phyloP scores from a whole-genome alignment of 2,329 filamentous ascomycete genomes.

The Nemania sp. region DNA sequence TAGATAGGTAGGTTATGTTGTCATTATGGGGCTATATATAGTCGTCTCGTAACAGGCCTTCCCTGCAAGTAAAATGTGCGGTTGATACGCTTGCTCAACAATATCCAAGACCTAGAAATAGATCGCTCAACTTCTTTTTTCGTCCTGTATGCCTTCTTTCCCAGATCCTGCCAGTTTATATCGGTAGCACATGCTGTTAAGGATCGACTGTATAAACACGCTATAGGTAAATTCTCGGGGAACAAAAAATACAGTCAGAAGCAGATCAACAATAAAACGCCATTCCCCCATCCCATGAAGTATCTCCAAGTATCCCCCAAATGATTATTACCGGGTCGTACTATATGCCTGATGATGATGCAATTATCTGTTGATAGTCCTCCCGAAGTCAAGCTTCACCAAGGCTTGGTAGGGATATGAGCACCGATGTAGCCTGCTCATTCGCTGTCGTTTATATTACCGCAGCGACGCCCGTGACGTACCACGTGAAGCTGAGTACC shows the following conservation, averaged over 20 bases:
- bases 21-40: conserved; percentile 34
- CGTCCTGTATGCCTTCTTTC: background rate
- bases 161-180: conserved; percentile 4
- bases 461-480: conserved; percentile 56
- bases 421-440: background rate
- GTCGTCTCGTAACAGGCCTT: conserved; percentile 16
- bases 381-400: background rate
- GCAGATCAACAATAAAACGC: conserved; percentile 22
- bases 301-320: conserved; percentile 10
- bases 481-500: conserved; percentile 66
- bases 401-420: too few species aligned
- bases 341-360: conserved; percentile 11
- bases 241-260: conserved; percentile 16
- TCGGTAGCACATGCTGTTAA: conserved; percentile 11
- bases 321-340: conserved; percentile 15
- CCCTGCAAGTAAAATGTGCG: conserved; percentile 3
- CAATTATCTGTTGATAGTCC: background rate
- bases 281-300: conserved; percentile 12
- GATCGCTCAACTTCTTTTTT: background rate
- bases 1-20: conserved; percentile 10
- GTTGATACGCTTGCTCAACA: background rate
- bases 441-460: conserved; percentile 32
- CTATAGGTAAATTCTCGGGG: conserved; percentile 2
- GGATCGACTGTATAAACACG: conserved; percentile 21
- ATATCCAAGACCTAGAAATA: background rate